Evolutionary conservation across 2,329 filamentous ascomycete genomes (phyloP).

Genomic region (Cercospora canescens): DNA sequence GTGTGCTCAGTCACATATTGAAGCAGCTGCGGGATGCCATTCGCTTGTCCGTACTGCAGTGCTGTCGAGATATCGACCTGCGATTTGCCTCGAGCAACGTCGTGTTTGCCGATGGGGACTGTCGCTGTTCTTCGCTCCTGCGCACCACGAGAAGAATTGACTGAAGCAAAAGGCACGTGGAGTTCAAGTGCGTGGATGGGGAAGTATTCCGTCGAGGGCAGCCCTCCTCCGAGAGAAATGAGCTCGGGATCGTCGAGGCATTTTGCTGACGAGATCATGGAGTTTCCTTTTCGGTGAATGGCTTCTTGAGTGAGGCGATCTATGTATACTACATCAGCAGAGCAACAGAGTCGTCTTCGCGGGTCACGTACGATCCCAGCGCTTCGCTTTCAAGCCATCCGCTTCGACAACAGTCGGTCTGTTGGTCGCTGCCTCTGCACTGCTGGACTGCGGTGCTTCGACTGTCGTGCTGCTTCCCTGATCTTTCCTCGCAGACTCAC

Average conservation of each 20-base stretch:
- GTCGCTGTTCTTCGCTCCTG: conserved; percentile 61
- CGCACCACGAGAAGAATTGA: conserved; percentile 65
- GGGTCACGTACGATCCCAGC: conserved; percentile 83
- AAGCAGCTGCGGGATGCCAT: conserved; percentile 81
- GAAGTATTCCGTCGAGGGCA: conserved; percentile 88
- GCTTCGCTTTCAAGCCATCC: too few relatives aligned
- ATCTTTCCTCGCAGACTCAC: too few relatives aligned
- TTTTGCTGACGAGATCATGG: conserved; percentile 79
- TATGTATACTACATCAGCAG: too few relatives aligned
- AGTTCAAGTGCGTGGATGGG: conserved; percentile 79
- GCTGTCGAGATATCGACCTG: conserved; percentile 78
- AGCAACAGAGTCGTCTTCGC: too few relatives aligned
- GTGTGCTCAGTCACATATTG: conserved; percentile 94
- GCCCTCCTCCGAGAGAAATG: conserved; percentile 88
- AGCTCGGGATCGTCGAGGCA: conserved; percentile 78
- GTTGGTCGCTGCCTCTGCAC: too few relatives aligned
- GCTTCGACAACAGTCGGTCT: too few relatives aligned
- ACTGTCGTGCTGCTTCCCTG: too few relatives aligned
- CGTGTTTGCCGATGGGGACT: conserved; percentile 77
- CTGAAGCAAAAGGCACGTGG: conserved; percentile 67
- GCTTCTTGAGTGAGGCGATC: conserved; percentile 52
- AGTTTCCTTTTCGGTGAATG: conserved; percentile 55
- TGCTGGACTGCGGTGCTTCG: too few relatives aligned
- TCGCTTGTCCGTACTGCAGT: conserved; percentile 90
- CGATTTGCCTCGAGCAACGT: conserved; percentile 65